Conservation (phyloP, 805 yeast genomes). For the Kodamaea neixiangensis region DNA sequence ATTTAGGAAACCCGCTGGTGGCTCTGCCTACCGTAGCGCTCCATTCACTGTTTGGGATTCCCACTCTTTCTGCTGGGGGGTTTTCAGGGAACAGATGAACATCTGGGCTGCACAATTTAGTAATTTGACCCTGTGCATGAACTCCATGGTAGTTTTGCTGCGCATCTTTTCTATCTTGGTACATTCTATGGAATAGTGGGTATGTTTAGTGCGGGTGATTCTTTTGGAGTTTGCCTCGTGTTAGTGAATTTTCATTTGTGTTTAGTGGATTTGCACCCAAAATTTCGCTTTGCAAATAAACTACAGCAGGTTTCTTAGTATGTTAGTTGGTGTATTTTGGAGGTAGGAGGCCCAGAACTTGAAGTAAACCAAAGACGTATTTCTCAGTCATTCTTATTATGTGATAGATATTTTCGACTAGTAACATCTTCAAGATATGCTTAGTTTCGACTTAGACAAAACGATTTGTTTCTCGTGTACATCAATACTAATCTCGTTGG, state of each 20-base stretch:
- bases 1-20: not conserved
- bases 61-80: not conserved
- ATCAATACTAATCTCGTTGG: not conserved
- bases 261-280: not conserved
- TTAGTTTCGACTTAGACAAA: too few species aligned
- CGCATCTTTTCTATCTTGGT: not conserved
- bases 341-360: too few species aligned
- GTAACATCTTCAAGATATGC: too few species aligned
- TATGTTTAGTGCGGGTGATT: not conserved
- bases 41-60: not conserved
- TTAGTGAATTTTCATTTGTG: conserved; percentile 1
- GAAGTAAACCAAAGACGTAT: too few species aligned
- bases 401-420: too few species aligned
- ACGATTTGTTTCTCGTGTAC: too few species aligned
- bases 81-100: not conserved
- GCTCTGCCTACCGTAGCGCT: not conserved
- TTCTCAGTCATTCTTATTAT: too few species aligned
- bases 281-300: too few species aligned
- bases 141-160: not conserved
- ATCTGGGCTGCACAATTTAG: not conserved
- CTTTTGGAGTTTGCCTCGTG: not conserved
- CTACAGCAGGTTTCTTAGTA: too few species aligned
- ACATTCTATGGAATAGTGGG: not conserved
- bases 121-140: not conserved
- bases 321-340: too few species aligned